Conservation (phyloP, 768 basidiomycete species). For the Polyporus arcularius region DNA sequence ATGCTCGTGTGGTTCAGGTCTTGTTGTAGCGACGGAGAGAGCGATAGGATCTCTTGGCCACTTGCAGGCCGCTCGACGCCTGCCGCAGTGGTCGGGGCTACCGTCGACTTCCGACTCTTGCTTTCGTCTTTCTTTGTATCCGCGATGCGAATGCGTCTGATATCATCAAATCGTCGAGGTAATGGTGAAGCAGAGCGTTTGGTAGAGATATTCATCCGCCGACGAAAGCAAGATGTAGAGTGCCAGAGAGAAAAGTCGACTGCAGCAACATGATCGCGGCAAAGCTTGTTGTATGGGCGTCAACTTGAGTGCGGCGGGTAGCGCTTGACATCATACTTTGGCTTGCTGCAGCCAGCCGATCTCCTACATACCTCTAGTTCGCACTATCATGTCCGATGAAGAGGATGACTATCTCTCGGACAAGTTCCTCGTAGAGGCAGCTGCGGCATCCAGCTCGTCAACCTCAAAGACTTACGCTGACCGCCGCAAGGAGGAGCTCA, state of each 20-base stretch:
- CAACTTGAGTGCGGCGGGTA: no score
- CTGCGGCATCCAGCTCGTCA: constrained; percentile 33
- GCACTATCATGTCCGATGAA: constrained; percentile 59
- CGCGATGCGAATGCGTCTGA: background rate
- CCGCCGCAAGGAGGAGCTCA: constrained; percentile 65
- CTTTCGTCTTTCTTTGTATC: background rate
- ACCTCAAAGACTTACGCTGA: constrained; percentile 68
- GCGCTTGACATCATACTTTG: constrained; percentile 18
- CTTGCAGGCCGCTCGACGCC: background rate
- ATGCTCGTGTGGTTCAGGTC: constrained; percentile 1
- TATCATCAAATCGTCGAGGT: constrained; percentile 4
- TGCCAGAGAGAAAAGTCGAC: no score
- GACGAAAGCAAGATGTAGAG: background rate
- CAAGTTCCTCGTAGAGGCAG: constrained; percentile 65
- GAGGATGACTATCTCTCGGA: constrained; percentile 90
- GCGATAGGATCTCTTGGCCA: constrained; percentile 9
- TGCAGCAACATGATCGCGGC: no score
- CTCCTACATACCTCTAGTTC: background rate
- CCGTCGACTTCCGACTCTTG: background rate
- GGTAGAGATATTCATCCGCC: background rate
- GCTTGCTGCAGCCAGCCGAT: background rate
- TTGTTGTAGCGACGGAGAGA: background rate
- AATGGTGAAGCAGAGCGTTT: constrained; percentile 17
- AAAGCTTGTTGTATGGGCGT: no score
- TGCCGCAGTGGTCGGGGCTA: background rate